These are phyloP conservation scores for Phylloporus sp. DNA, from an alignment of 1,284 basidiomycete genomes.

Conservation along the genomic window DNA sequence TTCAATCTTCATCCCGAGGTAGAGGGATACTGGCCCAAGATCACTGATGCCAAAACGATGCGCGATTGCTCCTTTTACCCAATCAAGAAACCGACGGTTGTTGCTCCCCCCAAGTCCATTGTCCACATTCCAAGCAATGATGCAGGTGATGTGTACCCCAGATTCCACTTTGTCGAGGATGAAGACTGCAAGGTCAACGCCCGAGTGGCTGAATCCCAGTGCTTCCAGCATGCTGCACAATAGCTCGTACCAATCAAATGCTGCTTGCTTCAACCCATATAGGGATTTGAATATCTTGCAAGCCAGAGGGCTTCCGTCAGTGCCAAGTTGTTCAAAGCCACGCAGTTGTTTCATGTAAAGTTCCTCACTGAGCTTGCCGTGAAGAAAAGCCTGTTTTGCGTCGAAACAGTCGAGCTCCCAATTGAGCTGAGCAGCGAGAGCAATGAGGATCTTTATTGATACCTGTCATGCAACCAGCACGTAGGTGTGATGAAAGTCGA, in stretches of 20 bases:
- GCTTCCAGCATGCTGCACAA: neutral
- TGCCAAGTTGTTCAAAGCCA: neutral
- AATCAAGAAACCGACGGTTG: neutral
- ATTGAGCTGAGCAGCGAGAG: constrained; percentile 18
- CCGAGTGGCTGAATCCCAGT: neutral
- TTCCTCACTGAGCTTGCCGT: neutral
- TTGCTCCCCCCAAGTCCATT: neutral
- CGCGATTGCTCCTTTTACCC: neutral
- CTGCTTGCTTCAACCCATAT: neutral
- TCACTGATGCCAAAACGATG: constrained; percentile 11
- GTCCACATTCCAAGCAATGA: constrained; percentile 19
- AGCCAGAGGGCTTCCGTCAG: too few relatives aligned
- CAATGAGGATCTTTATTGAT: constrained; percentile 31
- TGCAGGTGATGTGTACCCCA: constrained; percentile 3
- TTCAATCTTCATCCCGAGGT: constrained; percentile 16
- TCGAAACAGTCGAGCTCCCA: constrained; percentile 25
- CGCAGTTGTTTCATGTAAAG: neutral
- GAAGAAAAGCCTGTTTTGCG: neutral
- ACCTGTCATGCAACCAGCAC: constrained; percentile 26
- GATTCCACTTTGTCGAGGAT: too few relatives aligned
- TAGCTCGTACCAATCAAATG: neutral
- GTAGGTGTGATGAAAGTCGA: constrained; percentile 40
- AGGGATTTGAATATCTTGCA: too few relatives aligned
- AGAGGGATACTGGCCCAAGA: constrained; percentile 7
- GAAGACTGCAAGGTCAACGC: neutral